Conservation (phyloP, 176 grass and related monocot species). For the Carex pumila region DNA sequence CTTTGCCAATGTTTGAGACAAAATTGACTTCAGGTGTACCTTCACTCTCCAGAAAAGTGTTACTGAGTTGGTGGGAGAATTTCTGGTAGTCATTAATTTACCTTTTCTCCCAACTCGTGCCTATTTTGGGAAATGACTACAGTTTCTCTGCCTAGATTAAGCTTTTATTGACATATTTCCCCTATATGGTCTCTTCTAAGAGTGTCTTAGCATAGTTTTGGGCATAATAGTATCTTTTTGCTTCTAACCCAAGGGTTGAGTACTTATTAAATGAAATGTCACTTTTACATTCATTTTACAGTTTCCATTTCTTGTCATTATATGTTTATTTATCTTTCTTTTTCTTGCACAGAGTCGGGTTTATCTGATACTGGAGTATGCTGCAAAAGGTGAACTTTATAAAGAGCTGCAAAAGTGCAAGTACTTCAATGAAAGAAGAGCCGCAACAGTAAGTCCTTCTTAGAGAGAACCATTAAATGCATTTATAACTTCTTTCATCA, state of each 20-base stretch:
- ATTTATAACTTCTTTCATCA: not conserved
- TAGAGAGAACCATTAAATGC: not conserved
- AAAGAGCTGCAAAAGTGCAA: constrained; percentile 92
- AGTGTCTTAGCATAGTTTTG: not conserved
- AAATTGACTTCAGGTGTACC: not conserved
- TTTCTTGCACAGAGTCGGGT: constrained; percentile 55
- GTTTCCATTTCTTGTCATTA: constrained; percentile 5
- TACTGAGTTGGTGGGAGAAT: not conserved
- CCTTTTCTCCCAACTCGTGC: not conserved
- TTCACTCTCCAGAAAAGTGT: not conserved
- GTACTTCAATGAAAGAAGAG: constrained; percentile 62
- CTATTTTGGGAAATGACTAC: not conserved
- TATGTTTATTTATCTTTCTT: constrained; percentile 12
- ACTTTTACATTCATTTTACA: not conserved
- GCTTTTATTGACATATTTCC: not conserved
- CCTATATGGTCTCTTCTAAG: not conserved
- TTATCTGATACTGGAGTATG: constrained; percentile 91
- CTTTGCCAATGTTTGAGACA: not conserved
- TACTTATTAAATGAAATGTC: not conserved
- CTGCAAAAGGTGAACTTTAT: constrained; percentile 84
- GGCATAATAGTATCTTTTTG: not conserved
- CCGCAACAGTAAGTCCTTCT: constrained; percentile 65
- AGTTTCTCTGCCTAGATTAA: not conserved
- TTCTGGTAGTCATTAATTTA: not conserved
- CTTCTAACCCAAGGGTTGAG: not conserved